Evolutionary conservation across 2,329 filamentous ascomycete species (phyloP), one percentile per base, ranked within the genome.

Genomic region (Cytospora mali): DNA sequence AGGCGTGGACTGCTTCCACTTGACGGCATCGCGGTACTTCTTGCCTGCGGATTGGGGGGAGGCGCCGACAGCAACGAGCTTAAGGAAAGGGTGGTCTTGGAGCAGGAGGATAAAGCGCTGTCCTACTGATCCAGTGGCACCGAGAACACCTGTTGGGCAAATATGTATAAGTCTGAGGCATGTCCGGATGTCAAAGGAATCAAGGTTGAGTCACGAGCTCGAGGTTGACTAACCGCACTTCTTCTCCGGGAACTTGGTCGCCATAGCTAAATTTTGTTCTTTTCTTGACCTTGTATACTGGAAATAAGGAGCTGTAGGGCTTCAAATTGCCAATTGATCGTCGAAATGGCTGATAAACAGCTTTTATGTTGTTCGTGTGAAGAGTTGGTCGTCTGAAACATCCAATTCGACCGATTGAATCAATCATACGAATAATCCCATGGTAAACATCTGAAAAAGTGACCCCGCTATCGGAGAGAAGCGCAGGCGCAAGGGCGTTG

Each of bases 41-140:
- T 97, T 97, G 72, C 93, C 93, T 7, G 92, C 92, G 11, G 93
- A 97, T 64, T 92, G 87, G 64, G 91, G 87, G 21, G 93, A 97
- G 39, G 95, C 95, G 67, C 95, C 95, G 55, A 98, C 86, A 64
- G 93, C 93, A 68, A 95, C 90, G 62, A 98, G 88, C 67, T 87
- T 87, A 71, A 98, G 91, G 76, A 90, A 86, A 18, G 94, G 93
- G 78, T 98, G 94, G 60, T 92, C 84, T 51, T 91, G 88, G 66
- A 98, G 89, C 58, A 98, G 86, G 35, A 97, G 88, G 74, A 98
- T 95, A 77, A 98, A 98, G 72, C 95, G 88, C 79, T 97, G 93
- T 70, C 94, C 94, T 16, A 98, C 94, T 39, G 93, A 96, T 73
- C 95, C 95, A 33, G 94, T 98, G 77, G 90, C 92, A 70, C 94